Evolutionary conservation across 179 eudicot species (phyloP), one percentile per base, ranked within the genome.

Genomic region (Pouteria campechiana): DNA sequence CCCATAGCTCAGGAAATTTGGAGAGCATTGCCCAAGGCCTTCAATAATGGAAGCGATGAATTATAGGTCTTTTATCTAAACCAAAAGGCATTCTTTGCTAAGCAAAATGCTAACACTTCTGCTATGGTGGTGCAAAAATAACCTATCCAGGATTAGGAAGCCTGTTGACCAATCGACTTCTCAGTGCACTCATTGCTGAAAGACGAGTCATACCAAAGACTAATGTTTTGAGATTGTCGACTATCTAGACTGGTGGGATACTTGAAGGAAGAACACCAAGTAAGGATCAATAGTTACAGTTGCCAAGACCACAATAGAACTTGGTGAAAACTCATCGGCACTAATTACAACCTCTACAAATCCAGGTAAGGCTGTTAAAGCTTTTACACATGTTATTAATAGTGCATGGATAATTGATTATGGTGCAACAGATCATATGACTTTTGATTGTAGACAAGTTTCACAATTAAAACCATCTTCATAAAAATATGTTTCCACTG

Each of bases 351-450:
- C 53, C 2, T 0, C 28, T 8, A 20, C 16, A 12, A 29, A 29
- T 37, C 23, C 6, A 11, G 55, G 66, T 39, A 52, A 46, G 48
- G 36, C 10, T 43, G 37, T 55, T 13, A 25, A 44, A 24, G 24
- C 28, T 4, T 42, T 20, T 54, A 23, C 40, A 33, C 34, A 3
- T 48, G 49, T 54, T 54, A 7, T 2, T 14, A 56, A 63, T 56
- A 37, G 41, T 44, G 17, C 41, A 48, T 63, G 58, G 68, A 63
- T 63, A 49, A 63, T 55, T 55, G 58, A 63, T 56, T 49, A 18
- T 6, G 50, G 57, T 43, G 57, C 58, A 4, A 55, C 58, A 1
- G n/a, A n/a, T n/a, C n/a, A n/a, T n/a, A n/a, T n/a, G n/a, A n/a
- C n/a, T n/a, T n/a, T n/a, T n/a, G n/a, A n/a, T n/a, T n/a, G n/a